These are phyloP conservation scores for Stenogyne calaminthoides DNA, from an alignment of 305 asterid species.

Conservation along the genomic window DNA sequence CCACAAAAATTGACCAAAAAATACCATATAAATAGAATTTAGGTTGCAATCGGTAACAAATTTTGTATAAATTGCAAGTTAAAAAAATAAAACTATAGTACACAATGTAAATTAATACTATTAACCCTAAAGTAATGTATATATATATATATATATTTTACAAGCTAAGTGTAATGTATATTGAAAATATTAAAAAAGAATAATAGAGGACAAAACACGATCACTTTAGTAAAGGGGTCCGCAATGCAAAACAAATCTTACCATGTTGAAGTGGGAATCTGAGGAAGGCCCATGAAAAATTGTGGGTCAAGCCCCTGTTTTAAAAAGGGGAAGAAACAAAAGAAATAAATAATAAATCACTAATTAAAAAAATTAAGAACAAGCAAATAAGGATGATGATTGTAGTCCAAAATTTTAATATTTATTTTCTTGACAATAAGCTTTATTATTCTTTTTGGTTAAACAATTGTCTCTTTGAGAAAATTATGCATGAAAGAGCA, in stretches of 20 bases:
- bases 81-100: no score
- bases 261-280: conserved; percentile 42
- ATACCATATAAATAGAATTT: no score
- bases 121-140: no score
- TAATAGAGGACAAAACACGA: not conserved
- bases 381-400: conserved; percentile 17
- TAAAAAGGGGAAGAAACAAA: conserved; percentile 9
- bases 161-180: no score
- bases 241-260: conserved; percentile 26
- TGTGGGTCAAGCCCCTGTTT: conserved; percentile 28
- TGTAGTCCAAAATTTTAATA: no score
- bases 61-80: no score
- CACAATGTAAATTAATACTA: no score
- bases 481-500: conserved; percentile 10
- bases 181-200: not conserved
- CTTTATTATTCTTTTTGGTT: conserved; percentile 13
- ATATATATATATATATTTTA: no score
- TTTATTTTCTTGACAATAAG: conserved; percentile 8
- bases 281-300: conserved; percentile 35
- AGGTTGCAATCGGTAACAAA: no score
- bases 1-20: no score
- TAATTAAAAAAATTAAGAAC: conserved; percentile 17
- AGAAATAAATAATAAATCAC: not conserved
- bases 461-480: not conserved
- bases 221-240: conserved; percentile 25